Percentiles rank a stretch among this genome's conserved stretches.
Conservation (phyloP, 768 basidiomycete genomes). For the Lactarius akahatsu region DNA sequence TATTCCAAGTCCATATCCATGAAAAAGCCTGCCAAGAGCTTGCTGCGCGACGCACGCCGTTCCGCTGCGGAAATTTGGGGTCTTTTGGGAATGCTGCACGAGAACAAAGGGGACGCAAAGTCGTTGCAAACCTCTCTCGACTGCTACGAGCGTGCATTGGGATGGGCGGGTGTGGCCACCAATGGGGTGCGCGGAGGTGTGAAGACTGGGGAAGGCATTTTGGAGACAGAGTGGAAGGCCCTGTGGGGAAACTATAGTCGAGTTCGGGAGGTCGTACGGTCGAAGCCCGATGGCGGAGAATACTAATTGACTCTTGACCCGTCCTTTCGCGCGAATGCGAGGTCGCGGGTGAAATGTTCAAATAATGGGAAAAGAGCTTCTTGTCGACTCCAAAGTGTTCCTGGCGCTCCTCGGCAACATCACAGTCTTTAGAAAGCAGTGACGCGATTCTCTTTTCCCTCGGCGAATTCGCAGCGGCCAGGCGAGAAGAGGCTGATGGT, state of each 20-base stretch:
- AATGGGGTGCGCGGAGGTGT: conserved; percentile 39
- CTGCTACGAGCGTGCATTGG: conserved; percentile 68
- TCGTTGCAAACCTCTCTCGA: conserved; percentile 47
- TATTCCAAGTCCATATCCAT: conserved; percentile 52
- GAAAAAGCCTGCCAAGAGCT: conserved; percentile 51
- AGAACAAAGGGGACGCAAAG: conserved; percentile 38
- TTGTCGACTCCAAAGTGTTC: not conserved
- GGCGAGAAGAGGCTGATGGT: not conserved
- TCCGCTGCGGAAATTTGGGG: conserved; percentile 77
- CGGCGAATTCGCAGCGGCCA: not conserved
- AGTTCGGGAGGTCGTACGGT: conserved; percentile 29
- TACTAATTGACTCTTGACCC: not conserved
- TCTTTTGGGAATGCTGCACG: conserved; percentile 65
- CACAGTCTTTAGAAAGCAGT: not conserved
- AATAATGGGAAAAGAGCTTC: not conserved
- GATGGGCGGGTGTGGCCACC: conserved; percentile 56
- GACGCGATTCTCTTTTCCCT: not conserved
- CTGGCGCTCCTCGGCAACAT: not conserved
- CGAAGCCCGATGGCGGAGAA: conserved; percentile 6
- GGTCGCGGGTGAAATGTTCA: not conserved
- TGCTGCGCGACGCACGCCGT: conserved; percentile 68
- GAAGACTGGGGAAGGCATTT: conserved; percentile 50
- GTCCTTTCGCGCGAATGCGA: not conserved
- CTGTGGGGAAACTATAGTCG: conserved; percentile 63
- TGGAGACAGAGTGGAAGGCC: conserved; percentile 60